Conservation (phyloP, 352 stramenopile species). For the Phytophthora meadii region DNA sequence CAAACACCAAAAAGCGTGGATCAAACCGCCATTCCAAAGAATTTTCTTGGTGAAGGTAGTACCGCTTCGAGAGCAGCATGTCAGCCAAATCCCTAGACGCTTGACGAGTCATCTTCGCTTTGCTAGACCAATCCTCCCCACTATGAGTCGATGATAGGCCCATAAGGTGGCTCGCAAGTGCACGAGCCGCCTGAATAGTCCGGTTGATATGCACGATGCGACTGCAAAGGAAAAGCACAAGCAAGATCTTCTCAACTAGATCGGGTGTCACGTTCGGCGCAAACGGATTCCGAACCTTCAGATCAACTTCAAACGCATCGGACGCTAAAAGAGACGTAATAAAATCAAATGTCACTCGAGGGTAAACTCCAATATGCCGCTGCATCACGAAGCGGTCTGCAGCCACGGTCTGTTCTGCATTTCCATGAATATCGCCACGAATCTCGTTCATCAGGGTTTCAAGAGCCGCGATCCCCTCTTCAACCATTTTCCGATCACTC, state of each 20-base stretch:
- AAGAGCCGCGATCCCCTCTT: slow-evolving; percentile 58
- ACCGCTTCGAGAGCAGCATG: slow-evolving; percentile 74
- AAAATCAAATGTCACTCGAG: slow-evolving; percentile 79
- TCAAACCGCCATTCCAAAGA: slow-evolving; percentile 90
- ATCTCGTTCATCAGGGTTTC: slow-evolving; percentile 66
- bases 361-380: slow-evolving; percentile 64
- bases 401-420: slow-evolving; percentile 21
- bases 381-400: slow-evolving; percentile 65
- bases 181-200: slow-evolving; percentile 61
- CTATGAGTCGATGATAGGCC: slow-evolving; percentile 6
- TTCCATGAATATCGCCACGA: slow-evolving; percentile 32
- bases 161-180: slow-evolving; percentile 34
- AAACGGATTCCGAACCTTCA: slow-evolving; percentile 79
- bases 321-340: slow-evolving; percentile 78
- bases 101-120: slow-evolving; percentile 76
- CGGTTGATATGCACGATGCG: slow-evolving; percentile 88
- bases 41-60: slow-evolving; percentile 60
- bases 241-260: slow-evolving; percentile 60
- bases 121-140: slow-evolving; percentile 33
- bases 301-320: slow-evolving; percentile 60
- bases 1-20: slow-evolving; percentile 98
- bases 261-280: slow-evolving; percentile 32
- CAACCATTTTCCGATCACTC: slow-evolving; percentile 60
- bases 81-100: slow-evolving; percentile 84
- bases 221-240: slow-evolving; percentile 76